phyloP scores from a whole-genome alignment of 73 alveolate genomes.

The Uronychia binucleata region DNA sequence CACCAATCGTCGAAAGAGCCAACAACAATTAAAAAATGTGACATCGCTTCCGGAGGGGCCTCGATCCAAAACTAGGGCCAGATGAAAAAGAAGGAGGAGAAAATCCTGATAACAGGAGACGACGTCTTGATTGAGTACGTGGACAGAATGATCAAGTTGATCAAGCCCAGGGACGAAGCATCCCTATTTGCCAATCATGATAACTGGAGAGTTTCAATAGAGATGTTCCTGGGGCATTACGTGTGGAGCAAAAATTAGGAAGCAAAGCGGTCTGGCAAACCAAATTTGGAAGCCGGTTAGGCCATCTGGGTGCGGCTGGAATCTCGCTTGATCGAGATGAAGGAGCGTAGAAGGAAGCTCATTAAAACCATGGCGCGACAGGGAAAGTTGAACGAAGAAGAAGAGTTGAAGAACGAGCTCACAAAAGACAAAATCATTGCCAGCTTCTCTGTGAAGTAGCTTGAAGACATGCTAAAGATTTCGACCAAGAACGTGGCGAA shows the following conservation, averaged over 20 bases:
- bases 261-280: slow-evolving; percentile 16
- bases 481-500: slow-evolving; percentile 53
- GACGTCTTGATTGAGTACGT: slow-evolving; percentile 60
- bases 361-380: slow-evolving; percentile 32
- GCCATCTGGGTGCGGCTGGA: slow-evolving; percentile 58
- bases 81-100: slow-evolving; percentile 11
- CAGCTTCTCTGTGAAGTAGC: slow-evolving; percentile 43
- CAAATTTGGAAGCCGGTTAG: slow-evolving; percentile 2
- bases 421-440: slow-evolving; percentile 49
- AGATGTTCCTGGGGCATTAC: slow-evolving; percentile 47
- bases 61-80: neutral
- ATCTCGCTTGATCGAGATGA: slow-evolving; percentile 65
- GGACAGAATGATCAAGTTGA: slow-evolving; percentile 28
- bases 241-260: slow-evolving; percentile 25
- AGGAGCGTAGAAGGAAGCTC: slow-evolving; percentile 63
- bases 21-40: neutral
- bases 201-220: slow-evolving; percentile 18
- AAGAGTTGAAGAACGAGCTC: slow-evolving; percentile 57
- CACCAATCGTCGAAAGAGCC: neutral
- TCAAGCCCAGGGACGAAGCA: slow-evolving; percentile 14
- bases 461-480: slow-evolving; percentile 68
- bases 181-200: neutral
- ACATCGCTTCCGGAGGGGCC: neutral
- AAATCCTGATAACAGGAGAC: slow-evolving; percentile 62
- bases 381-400: slow-evolving; percentile 56